Evolutionary conservation across 1,284 basidiomycete genomes (phyloP).

Genomic region (Apiotrichum mycotoxinovorans): DNA sequence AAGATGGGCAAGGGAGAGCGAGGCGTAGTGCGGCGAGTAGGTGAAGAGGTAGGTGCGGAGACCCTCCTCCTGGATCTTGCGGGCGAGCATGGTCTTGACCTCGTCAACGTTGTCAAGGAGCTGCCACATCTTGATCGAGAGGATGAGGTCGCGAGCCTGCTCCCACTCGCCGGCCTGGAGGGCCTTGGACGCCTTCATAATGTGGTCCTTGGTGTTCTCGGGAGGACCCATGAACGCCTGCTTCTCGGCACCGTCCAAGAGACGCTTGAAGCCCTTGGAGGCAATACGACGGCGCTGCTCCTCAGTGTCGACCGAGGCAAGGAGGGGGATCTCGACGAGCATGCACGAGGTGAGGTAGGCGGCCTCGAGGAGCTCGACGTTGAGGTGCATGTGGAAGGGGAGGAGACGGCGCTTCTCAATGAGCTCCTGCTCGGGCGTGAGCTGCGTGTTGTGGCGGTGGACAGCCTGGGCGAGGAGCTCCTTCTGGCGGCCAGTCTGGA

Average conservation of each 20-base stretch:
- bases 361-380: constrained; percentile 94
- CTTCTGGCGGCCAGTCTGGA: constrained; percentile 91
- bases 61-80: constrained; percentile 96
- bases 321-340: constrained; percentile 93
- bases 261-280: constrained; percentile 89
- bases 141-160: constrained; percentile 84
- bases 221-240: constrained; percentile 98
- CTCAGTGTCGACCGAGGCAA: constrained; percentile 90
- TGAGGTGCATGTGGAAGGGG: constrained; percentile 99
- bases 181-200: constrained; percentile 98
- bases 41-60: constrained; percentile 96
- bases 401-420: constrained; percentile 92
- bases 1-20: constrained; percentile 80
- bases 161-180: constrained; percentile 97
- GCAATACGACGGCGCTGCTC: constrained; percentile 88
- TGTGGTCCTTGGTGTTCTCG: constrained; percentile 96
- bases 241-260: constrained; percentile 94
- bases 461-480: constrained; percentile 96
- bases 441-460: constrained; percentile 73
- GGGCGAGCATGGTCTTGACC: constrained; percentile 90
- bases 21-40: constrained; percentile 92
- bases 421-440: constrained; percentile 94
- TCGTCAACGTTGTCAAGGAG: constrained; percentile 82
- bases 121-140: constrained; percentile 97
- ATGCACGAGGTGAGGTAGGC: constrained; percentile 98